Percentiles rank a stretch among this genome's conserved stretches.
Evolutionary conservation across 2,329 filamentous ascomycete species (phyloP).

Genomic region (Colletotrichum echinochloae): DNA sequence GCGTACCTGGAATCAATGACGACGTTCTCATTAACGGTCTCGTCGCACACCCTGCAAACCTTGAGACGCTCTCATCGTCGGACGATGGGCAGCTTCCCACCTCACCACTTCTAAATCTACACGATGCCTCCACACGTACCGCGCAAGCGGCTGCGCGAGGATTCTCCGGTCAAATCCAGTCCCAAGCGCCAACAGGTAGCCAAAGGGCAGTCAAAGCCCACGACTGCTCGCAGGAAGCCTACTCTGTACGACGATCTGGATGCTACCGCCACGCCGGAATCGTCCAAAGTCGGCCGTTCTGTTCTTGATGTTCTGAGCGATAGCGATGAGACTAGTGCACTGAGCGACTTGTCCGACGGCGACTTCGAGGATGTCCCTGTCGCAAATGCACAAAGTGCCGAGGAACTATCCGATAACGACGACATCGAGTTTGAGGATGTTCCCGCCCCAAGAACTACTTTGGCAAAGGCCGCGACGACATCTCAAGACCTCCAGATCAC

Average conservation of each 20-base stretch:
- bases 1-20: constrained; percentile 49
- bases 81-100: constrained; percentile 4
- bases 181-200: constrained; percentile 41
- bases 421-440: constrained; percentile 74
- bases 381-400: constrained; percentile 57
- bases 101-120: constrained; percentile 12
- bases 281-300: constrained; percentile 57
- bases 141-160: constrained; percentile 70
- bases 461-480: constrained; percentile 60
- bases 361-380: constrained; percentile 64
- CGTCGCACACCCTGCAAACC: constrained; percentile 31
- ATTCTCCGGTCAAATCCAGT: constrained; percentile 45
- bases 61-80: constrained; percentile 14
- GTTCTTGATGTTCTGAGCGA: constrained; percentile 58
- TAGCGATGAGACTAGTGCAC: constrained; percentile 59
- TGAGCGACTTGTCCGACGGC: constrained; percentile 67
- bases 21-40: constrained; percentile 32
- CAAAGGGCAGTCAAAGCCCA: constrained; percentile 22
- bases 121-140: constrained; percentile 76
- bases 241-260: constrained; percentile 74
- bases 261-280: constrained; percentile 58
- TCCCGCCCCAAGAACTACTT: constrained; percentile 51
- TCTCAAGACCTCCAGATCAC: constrained; percentile 81
- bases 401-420: constrained; percentile 60
- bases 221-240: constrained; percentile 59